Evolutionary conservation across 169 alveolate species (phyloP), one percentile per base, ranked within the genome.

Genomic region (Eimeria falciformis): DNA sequence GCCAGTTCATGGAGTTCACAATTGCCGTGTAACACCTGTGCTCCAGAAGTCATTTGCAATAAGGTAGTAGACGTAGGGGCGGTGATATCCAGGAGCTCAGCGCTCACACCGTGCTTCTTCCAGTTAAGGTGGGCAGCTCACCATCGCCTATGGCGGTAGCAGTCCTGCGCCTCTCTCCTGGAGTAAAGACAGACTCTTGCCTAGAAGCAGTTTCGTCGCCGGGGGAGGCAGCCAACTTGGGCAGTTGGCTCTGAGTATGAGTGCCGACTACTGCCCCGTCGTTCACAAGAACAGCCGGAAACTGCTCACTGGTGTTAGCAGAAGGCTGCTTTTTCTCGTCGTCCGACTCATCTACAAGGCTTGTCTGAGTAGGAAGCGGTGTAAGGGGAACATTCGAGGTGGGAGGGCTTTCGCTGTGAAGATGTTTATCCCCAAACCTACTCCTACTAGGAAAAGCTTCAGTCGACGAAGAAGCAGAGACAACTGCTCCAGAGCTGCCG

Each of bases 81-180:
- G 40, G 40, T 33, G 40, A 33, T 33, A 33, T 33, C 40, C 40
- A 33, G 40, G 40, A 33, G 40, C 40, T 33, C 40, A 33, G 40
- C 40, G 40, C 40, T 33, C 40, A 33, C 40, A 33, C 40, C 40
- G 40, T 33, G 40, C 40, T 33, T 33, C 40, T 33, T 1, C 40
- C 40, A 33, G 40, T 33, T 33, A 33, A 33, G 40, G 40, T 33
- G 40, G 40, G 40, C 40, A n/a, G 5, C 83, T 73, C 53, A 73
- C 83, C 83, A n/a, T 73, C 83, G 21, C 83, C 83, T 17, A 73
- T 5, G 5, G 83, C 83, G 14, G 83, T 73, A 40, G 83, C 83
- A 14, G 83, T 73, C 43, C 83, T 29, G 12, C 83, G 55, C 58
- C 83, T 3, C 33, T 73, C 83, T 27, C 83, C 58, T 23, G 83